phyloP scores from a whole-genome alignment of 768 basidiomycete genomes.

The Suillus lakei region DNA sequence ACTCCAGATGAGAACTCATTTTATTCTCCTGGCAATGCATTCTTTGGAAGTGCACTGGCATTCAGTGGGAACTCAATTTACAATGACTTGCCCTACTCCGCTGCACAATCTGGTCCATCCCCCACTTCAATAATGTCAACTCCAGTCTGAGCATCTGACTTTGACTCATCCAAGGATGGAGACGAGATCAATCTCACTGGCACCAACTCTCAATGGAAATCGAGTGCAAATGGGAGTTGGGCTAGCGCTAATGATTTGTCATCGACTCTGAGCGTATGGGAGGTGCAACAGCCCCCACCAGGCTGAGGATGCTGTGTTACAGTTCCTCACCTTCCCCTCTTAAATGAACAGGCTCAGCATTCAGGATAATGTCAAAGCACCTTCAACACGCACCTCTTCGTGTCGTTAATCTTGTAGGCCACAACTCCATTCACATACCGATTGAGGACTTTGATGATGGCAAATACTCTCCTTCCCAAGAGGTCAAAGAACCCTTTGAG shows the following conservation, averaged over 20 bases:
- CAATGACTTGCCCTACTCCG: no score
- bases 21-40: constrained; percentile 45
- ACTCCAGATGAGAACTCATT: constrained; percentile 53
- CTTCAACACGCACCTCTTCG: constrained; percentile 68
- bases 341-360: constrained; percentile 60
- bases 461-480: constrained; percentile 32
- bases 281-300: constrained; percentile 44
- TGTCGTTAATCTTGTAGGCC: no score
- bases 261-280: constrained; percentile 56
- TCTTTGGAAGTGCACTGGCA: constrained; percentile 29
- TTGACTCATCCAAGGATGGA: constrained; percentile 55
- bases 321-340: constrained; percentile 59
- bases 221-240: constrained; percentile 30
- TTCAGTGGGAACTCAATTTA: background rate
- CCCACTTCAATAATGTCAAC: constrained; percentile 52
- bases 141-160: constrained; percentile 29
- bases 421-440: constrained; percentile 59
- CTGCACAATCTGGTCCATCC: constrained; percentile 52
- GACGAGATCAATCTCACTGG: constrained; percentile 63
- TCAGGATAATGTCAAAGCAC: constrained; percentile 62
- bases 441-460: constrained; percentile 48
- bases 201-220: constrained; percentile 48
- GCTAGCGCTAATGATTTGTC: constrained; percentile 29
- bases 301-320: constrained; percentile 52
- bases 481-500: constrained; percentile 41